Evolutionary conservation across 306 rosid genomes (phyloP), one percentile per base, ranked within the genome.

Genomic region (Quercus cerris): DNA sequence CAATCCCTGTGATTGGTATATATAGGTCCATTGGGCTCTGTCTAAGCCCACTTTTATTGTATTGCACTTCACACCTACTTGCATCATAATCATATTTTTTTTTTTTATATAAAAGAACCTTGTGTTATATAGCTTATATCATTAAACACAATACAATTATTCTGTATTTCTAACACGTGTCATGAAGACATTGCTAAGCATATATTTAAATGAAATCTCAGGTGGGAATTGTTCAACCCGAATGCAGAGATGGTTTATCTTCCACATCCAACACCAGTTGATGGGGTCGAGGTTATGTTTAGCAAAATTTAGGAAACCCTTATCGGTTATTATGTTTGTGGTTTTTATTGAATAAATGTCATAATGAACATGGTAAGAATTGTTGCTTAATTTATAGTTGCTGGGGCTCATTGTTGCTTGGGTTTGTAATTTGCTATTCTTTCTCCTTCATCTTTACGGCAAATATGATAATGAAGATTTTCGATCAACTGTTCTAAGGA

Each of bases 161-260:
- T 7, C 1, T 41, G 3, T 41, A 41, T 41, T 41, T 41, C 3
- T 6, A 38, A 38, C 44, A 6, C 0, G 0, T 38, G 3, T 41
- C 3, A 41, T 41, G 11, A 41, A 41, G 46, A 41, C 11, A 71
- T 15, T 33, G 1, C 27, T 20, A 19, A 25, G n/a, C 15, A 70
- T 23, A 17, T 27, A 46, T 63, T 9, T 27, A 14, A 3, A 44
- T 27, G 6, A 33, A 1, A 71, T 75, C 46, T 62, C 33, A 83
- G 87, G 85, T 85, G 93, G 89, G 79, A 87, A n/a, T 44, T 89
- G 17, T 15, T 81, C 9, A 83, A 85, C 30, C 88, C 84, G 18
- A 56, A 81, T 3, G 81, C 58, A 1, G n/a, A 25, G 66, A 75
- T 83, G 49, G 12, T 41, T 57, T 89, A 83, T 81, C 86, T 87